phyloP scores from a whole-genome alignment of 2,329 filamentous ascomycete species.

The Aspergillus sp. region DNA sequence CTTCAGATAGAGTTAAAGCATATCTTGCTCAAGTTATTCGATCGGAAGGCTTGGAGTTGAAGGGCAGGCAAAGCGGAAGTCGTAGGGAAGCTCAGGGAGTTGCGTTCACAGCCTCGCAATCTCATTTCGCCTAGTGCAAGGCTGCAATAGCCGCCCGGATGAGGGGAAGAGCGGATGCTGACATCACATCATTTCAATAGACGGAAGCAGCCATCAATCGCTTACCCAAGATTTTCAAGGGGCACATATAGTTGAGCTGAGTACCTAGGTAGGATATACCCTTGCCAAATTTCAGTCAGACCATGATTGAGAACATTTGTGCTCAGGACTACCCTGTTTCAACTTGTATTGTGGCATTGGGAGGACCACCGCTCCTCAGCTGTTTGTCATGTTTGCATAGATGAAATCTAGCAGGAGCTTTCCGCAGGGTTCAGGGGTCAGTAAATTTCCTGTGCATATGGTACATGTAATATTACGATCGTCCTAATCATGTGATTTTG shows the following conservation, averaged over 20 bases:
- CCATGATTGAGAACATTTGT: background rate
- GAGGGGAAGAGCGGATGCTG: background rate
- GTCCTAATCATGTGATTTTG: background rate
- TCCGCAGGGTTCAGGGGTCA: background rate
- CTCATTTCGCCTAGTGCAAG: background rate
- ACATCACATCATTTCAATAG: background rate
- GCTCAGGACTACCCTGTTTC: background rate
- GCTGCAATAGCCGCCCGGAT: background rate
- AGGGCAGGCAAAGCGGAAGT: background rate
- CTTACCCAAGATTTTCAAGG: background rate
- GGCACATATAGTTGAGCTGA: background rate
- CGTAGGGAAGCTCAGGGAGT: background rate
- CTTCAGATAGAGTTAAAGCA: background rate
- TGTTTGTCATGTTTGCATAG: background rate
- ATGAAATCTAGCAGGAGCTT: background rate
- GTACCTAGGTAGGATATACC: background rate
- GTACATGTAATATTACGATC: background rate
- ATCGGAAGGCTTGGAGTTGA: background rate
- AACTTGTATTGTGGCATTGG: background rate
- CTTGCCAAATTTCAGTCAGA: background rate
- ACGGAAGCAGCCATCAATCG: background rate
- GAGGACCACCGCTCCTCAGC: background rate
- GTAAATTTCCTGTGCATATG: background rate
- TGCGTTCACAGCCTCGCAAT: background rate
- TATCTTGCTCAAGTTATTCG: background rate